Conservation (phyloP, 192 early-diverging fungal species). For the Entomortierella lignicola region DNA sequence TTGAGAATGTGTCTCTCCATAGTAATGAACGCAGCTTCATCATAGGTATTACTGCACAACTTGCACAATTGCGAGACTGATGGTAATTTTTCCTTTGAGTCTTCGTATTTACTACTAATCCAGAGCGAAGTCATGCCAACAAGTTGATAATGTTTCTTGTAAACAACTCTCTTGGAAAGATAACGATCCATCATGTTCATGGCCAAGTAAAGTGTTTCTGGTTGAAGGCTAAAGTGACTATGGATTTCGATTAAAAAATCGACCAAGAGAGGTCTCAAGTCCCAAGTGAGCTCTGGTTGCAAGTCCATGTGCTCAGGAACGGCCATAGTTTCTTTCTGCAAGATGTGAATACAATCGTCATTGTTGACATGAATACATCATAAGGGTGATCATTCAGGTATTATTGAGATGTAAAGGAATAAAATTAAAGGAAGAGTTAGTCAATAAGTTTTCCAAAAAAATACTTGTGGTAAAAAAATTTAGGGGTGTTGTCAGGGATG, state of each 20-base stretch:
- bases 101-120: slow-evolving; percentile 56
- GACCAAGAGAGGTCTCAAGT: slow-evolving; percentile 46
- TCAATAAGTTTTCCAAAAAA: background rate
- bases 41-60: slow-evolving; percentile 50
- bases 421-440: background rate
- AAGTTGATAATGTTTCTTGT: slow-evolving; percentile 52
- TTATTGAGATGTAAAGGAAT: background rate
- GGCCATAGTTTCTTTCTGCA: slow-evolving; percentile 54
- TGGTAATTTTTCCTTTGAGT: slow-evolving; percentile 50
- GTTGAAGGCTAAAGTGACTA: slow-evolving; percentile 49
- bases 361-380: background rate
- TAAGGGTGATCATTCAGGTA: too few relatives aligned
- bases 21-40: slow-evolving; percentile 50
- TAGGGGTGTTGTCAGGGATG: background rate
- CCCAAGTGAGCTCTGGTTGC: slow-evolving; percentile 58
- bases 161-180: slow-evolving; percentile 55
- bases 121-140: slow-evolving; percentile 57
- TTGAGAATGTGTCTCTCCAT: slow-evolving; percentile 57
- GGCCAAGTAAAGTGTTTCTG: slow-evolving; percentile 57
- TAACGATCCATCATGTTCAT: slow-evolving; percentile 63
- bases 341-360: background rate
- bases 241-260: slow-evolving; percentile 58
- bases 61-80: slow-evolving; percentile 54
- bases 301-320: slow-evolving; percentile 55
- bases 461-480: background rate